These are phyloP conservation scores for Cordyceps sp. DNA, from an alignment of 2,329 filamentous ascomycete genomes.

Conservation along the genomic window DNA sequence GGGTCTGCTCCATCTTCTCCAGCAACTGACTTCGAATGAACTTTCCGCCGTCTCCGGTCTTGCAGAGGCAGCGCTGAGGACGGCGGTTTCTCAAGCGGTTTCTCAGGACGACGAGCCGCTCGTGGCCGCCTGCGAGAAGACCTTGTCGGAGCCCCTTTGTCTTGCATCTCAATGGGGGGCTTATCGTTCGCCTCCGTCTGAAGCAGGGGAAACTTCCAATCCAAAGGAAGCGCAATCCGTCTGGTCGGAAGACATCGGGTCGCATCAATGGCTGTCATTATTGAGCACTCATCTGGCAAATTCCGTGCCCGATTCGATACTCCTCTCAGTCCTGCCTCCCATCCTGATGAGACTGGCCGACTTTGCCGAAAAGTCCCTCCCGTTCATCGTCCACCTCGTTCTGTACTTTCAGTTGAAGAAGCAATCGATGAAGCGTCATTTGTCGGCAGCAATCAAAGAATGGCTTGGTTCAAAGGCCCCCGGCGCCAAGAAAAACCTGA, in stretches of 20 bases:
- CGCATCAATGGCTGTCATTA: constrained; percentile 40
- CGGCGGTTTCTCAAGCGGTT: constrained; percentile 36
- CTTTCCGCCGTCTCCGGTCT: constrained; percentile 39
- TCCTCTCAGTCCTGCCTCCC: constrained; percentile 51
- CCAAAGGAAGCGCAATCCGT: constrained; percentile 7
- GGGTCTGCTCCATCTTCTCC: constrained; percentile 44
- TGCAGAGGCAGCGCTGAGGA: constrained; percentile 42
- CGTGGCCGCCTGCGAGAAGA: constrained; percentile 30
- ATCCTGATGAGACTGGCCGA: constrained; percentile 49
- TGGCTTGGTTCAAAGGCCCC: constrained; percentile 36
- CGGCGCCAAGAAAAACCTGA: constrained; percentile 42
- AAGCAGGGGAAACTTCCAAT: constrained; percentile 11
- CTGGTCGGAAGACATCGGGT: constrained; percentile 23
- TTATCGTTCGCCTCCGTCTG: constrained; percentile 39
- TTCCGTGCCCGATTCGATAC: constrained; percentile 42
- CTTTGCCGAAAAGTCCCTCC: constrained; percentile 60
- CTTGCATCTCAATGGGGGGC: constrained; percentile 38
- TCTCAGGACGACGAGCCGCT: constrained; percentile 29
- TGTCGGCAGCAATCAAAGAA: constrained; percentile 49
- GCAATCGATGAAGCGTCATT: constrained; percentile 36
- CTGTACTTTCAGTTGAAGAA: constrained; percentile 51
- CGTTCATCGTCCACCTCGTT: constrained; percentile 72
- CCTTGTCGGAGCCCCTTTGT: constrained; percentile 33
- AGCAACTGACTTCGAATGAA: constrained; percentile 41
- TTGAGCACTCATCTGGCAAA: constrained; percentile 45